Percentiles rank a stretch among this genome's conserved stretches.
Evolutionary conservation across 2,329 filamentous ascomycete genomes (phyloP).

Genomic region (Albifimbria verrucaria): DNA sequence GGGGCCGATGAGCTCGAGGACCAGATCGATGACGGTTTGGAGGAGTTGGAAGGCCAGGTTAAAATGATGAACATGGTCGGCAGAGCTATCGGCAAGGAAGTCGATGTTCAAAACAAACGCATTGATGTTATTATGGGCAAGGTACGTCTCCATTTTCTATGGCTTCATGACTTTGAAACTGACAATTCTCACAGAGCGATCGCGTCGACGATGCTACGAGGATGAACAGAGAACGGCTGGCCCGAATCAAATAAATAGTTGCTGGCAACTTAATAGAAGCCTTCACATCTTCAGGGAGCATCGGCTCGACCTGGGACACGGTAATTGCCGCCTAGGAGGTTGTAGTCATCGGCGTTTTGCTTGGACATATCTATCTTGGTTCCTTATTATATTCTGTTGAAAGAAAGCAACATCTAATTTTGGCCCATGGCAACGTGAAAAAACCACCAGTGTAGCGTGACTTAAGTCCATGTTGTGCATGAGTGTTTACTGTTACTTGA

Average conservation of each 20-base stretch:
- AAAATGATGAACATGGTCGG: slow-evolving; percentile 71
- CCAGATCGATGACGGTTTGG: slow-evolving; percentile 55
- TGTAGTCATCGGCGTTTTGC: no score
- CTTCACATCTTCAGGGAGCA: no score
- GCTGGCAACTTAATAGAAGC: neutral
- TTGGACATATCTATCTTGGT: no score
- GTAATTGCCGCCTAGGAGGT: no score
- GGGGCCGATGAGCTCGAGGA: slow-evolving; percentile 42
- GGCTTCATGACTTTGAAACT: slow-evolving; percentile 14
- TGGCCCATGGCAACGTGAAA: no score
- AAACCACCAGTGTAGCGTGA: no score
- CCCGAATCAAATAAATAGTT: slow-evolving; percentile 48
- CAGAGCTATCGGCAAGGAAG: slow-evolving; percentile 69
- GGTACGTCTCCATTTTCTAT: slow-evolving; percentile 42
- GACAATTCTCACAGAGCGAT: slow-evolving; percentile 60
- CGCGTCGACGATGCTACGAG: slow-evolving; percentile 77
- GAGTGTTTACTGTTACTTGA: no score
- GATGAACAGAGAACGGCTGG: slow-evolving; percentile 71
- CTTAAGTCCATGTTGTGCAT: no score
- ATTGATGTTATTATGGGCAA: slow-evolving; percentile 77
- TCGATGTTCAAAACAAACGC: slow-evolving; percentile 70
- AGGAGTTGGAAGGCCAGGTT: slow-evolving; percentile 68
- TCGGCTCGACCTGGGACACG: no score
- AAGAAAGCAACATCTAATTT: no score
- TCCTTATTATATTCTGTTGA: no score